Base-by-base conservation (phyloP, 371 early-diverging fungal genomes). In the Choanephora cucurbitarum region DNA sequence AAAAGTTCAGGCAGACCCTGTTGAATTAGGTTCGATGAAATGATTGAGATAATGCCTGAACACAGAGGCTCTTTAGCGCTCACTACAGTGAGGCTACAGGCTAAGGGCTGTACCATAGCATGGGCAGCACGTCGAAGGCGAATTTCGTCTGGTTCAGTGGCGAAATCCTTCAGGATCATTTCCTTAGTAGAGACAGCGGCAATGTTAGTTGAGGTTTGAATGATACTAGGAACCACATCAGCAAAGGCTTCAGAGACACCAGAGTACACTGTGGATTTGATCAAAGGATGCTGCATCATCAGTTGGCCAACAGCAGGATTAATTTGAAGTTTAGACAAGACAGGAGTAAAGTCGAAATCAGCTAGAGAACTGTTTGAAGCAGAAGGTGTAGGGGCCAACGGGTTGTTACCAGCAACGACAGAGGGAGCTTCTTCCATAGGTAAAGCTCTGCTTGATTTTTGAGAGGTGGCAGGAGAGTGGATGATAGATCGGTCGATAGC, bases 61-160 rank as follows among this genome's bases (percentile, higher is more conserved):
- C 91, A 86, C 5, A 98, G 79, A 14, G 94, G 93, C 55, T 97
- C 97, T 56, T 96, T 91, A 56, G 92, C 93, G n/a, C 93, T 91
- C 8, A 93, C 95, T 3, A 95, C 82, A 8, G 93, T 94, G 19
- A 96, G 81, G 46, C 83, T 85, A n/a, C 85, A 87, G 21, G 70
- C 68, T 5, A 98, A 69, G 18, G 87, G 91, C 51, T 90, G 90
- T 0, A 88, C 93, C 97, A 99, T 99, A n/a, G 87, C 62, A 59
- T 93, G 92, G 6, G 96, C 96, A 4, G 99, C 93, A 44, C 88
- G 81, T 43, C 90, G 82, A 79, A 98, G 79, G 57, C 89, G 87
- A 37, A 87, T 84, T 69, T 97, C 95, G 66, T 95, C 91, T 1
- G 92, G 85, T 61, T 98, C 98, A 44, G 89, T 82, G 1, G 92